Base-by-base conservation (phyloP, 2,329 filamentous ascomycete genomes). In the Domatiomyces globalis region DNA sequence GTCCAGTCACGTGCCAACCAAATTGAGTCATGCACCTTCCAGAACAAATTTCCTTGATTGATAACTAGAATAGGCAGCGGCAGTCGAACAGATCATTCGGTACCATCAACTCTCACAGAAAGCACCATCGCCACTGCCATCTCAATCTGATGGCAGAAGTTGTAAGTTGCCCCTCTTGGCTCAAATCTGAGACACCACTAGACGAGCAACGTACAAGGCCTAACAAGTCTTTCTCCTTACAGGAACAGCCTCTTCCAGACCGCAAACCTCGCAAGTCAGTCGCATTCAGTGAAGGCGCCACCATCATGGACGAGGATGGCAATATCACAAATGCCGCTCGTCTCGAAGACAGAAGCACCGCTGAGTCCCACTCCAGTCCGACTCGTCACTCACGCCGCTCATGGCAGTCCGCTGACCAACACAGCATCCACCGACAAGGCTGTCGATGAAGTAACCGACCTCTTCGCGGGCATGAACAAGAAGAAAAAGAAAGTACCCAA, bases 231-330 rank as follows among this genome's bases (percentile, higher is more conserved):
- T 22, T 46, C 19, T 52, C 44, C 20, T 43, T 10, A 49, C 54
- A 60, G 56, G 51, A 58, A 52, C 53, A 54, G 29, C 51, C 59
- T 39, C 52, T 51, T 17, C 49, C 66, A 54, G 77, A 82, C 63
- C 77, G 78, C 66, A 88, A 85, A 70, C 81, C 84, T 64, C 85
- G 89, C 72, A 95, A 96, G 73, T 94, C 87, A 46, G 90, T 96
- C 64, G 83, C 88, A 59, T 96, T 96, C 70, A 89, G 84, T 67
- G 85, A 92, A 70, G 86, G 87, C 65, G 80, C 87, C 63, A 79
- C 85, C 60, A 81, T 95, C 63, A 89, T 95, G 68, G 86, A 94
- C 74, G 80, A 81, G 70, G 86, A 95, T 76, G 90, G 90, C 63
- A 80, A 83, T 66, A 81, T 95, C 66, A 87, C 80, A 67, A 80